Conservation (phyloP, 1,284 basidiomycete genomes). For the Ceratorhiza oryzae-sativae region DNA sequence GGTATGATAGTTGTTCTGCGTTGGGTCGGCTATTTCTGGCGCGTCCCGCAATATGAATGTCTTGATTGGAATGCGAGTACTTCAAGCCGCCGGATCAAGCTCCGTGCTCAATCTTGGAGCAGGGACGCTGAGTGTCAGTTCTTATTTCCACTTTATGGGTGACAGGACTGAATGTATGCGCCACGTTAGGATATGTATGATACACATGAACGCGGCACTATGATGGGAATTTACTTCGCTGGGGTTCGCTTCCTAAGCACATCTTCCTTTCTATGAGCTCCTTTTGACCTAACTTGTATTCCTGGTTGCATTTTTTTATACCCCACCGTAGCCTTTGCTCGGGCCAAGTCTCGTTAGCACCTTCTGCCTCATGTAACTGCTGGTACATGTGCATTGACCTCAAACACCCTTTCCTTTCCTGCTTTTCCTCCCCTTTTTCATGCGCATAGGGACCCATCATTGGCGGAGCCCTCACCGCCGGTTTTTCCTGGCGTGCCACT, state of each 20-base stretch:
- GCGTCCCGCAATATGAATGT: conserved; percentile 65
- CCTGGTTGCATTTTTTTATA: neutral
- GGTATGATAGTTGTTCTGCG: conserved; percentile 60
- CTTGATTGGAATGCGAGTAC: conserved; percentile 74
- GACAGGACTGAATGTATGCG: neutral
- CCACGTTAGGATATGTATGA: conserved; percentile 73
- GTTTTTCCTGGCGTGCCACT: conserved; percentile 75
- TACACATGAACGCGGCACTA: conserved; percentile 76
- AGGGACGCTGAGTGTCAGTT: conserved; percentile 67
- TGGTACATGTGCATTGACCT: conserved; percentile 20
- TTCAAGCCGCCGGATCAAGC: conserved; percentile 76
- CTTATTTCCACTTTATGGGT: neutral
- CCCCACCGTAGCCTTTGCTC: conserved; percentile 46
- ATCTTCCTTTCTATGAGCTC: neutral
- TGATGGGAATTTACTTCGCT: conserved; percentile 79
- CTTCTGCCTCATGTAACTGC: conserved; percentile 40
- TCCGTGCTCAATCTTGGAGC: conserved; percentile 82
- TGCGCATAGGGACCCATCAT: conserved; percentile 71
- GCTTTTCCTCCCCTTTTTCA: neutral
- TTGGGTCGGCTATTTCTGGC: conserved; percentile 71
- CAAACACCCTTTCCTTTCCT: neutral
- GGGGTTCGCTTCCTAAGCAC: conserved; percentile 55
- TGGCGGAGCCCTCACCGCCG: conserved; percentile 70
- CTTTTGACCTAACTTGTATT: conserved; percentile 17
- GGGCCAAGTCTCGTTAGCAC: conserved; percentile 47